Percentiles rank a stretch among this genome's conserved stretches.
These are phyloP conservation scores for Starmerella etchellsii DNA, from an alignment of 805 yeast genomes.

Conservation along the genomic window DNA sequence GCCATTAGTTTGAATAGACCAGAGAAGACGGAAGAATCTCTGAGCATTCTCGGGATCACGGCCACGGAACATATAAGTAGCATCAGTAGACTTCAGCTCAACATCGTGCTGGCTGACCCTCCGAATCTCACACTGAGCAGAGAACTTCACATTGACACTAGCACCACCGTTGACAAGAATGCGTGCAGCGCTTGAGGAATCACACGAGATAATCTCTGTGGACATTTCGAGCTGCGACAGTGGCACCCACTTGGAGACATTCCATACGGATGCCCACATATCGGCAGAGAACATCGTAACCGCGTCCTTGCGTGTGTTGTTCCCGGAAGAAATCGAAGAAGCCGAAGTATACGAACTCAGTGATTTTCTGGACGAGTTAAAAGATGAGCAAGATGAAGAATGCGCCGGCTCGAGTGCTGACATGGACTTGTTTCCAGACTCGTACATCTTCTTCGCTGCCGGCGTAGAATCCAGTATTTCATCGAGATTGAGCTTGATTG, in stretches of 20 bases:
- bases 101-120: slow-evolving; percentile 20
- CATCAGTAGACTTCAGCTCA: slow-evolving; percentile 17
- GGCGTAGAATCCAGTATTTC: background rate
- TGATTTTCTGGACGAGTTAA: slow-evolving; percentile 13
- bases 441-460: slow-evolving; percentile 4
- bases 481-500: background rate
- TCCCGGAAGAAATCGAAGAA: slow-evolving; percentile 11
- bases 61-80: slow-evolving; percentile 22
- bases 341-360: slow-evolving; percentile 9
- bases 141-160: slow-evolving; percentile 7
- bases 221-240: slow-evolving; percentile 21
- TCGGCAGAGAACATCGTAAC: slow-evolving; percentile 13
- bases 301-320: slow-evolving; percentile 3
- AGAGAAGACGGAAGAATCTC: slow-evolving; percentile 15
- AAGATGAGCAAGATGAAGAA: slow-evolving; percentile 15
- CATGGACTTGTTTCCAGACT: slow-evolving; percentile 12
- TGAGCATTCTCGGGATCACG: slow-evolving; percentile 18
- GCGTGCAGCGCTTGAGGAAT: background rate
- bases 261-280: slow-evolving; percentile 23
- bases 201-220: slow-evolving; percentile 14
- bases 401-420: slow-evolving; percentile 7
- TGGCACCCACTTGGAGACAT: slow-evolving; percentile 19
- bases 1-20: slow-evolving; percentile 15
- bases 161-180: slow-evolving; percentile 6
- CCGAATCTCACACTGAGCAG: slow-evolving; percentile 16